Evolutionary conservation across 2,329 filamentous ascomycete species (phyloP).

Genomic region (Chaetomiaceae sp.): DNA sequence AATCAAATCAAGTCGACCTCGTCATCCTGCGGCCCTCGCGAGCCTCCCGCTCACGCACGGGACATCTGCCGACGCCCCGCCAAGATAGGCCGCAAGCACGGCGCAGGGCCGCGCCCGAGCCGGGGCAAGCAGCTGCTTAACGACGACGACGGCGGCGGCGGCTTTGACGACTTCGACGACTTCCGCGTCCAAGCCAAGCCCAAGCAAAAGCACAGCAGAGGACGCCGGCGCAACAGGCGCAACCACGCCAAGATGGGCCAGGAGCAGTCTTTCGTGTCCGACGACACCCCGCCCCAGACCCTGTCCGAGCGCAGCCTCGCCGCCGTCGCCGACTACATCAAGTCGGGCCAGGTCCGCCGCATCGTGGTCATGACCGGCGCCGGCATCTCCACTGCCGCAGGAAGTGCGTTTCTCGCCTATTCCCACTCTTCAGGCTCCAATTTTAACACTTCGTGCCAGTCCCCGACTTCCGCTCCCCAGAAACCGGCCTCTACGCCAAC

Average conservation of each 20-base stretch:
- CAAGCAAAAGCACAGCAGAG: slow-evolving; percentile 13
- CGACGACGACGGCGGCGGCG: slow-evolving; percentile 10
- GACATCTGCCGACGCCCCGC: slow-evolving; percentile 5
- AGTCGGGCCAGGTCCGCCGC: slow-evolving; percentile 55
- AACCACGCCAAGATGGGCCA: slow-evolving; percentile 72
- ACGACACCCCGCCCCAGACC: slow-evolving; percentile 56
- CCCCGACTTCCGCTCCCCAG: slow-evolving; percentile 89
- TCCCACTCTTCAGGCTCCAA: not conserved
- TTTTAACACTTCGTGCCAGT: slow-evolving; percentile 45
- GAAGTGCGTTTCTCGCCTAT: slow-evolving; percentile 40
- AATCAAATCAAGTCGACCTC: not conserved
- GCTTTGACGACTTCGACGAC: slow-evolving; percentile 14
- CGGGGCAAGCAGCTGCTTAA: slow-evolving; percentile 9
- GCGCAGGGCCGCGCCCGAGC: slow-evolving; percentile 7
- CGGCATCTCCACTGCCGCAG: slow-evolving; percentile 72
- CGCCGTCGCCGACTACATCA: slow-evolving; percentile 75
- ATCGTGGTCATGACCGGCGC: slow-evolving; percentile 90
- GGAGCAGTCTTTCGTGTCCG: slow-evolving; percentile 66
- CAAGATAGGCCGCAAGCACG: slow-evolving; percentile 15
- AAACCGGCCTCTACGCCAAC: slow-evolving; percentile 90
- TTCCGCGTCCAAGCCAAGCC: slow-evolving; percentile 17
- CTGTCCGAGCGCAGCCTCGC: slow-evolving; percentile 64
- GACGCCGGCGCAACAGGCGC: slow-evolving; percentile 10
- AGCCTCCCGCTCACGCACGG: not conserved
- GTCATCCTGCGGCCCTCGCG: slow-evolving; percentile 2